phyloP scores from a whole-genome alignment of 208 protist genomes.

The Leishmania gerbilli region DNA sequence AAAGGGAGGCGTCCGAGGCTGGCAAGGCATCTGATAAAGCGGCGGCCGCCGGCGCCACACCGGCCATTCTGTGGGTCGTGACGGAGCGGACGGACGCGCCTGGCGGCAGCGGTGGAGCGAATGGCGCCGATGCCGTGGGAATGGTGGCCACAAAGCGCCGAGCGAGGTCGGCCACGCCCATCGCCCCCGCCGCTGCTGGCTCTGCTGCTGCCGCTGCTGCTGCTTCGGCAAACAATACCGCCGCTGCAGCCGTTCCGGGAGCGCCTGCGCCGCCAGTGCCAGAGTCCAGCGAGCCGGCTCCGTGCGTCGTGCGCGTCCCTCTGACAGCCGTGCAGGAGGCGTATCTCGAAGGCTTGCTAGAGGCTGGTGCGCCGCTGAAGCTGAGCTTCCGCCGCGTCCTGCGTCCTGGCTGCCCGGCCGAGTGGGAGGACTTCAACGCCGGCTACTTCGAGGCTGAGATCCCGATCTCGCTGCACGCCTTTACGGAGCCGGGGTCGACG shows the following conservation, averaged over 20 bases:
- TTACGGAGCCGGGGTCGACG: constrained; percentile 71
- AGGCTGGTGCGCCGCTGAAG: constrained; percentile 48
- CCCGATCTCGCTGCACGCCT: constrained; percentile 42
- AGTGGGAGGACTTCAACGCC: constrained; percentile 89
- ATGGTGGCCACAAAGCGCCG: constrained; percentile 23
- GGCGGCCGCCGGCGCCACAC: neutral
- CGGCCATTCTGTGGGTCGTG: constrained; percentile 38
- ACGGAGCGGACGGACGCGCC: constrained; percentile 22
- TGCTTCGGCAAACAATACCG: neutral
- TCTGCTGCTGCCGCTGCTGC: neutral
- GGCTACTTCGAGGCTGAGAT: constrained; percentile 67
- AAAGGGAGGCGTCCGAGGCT: neutral
- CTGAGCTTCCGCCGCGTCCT: constrained; percentile 69
- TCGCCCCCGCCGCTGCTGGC: neutral
- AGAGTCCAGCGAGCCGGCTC: constrained; percentile 43
- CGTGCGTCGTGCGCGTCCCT: constrained; percentile 80
- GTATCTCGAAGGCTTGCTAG: constrained; percentile 53
- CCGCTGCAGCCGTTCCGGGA: constrained; percentile 16
- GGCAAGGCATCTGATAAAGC: neutral
- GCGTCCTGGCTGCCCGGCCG: constrained; percentile 52
- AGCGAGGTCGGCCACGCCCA: constrained; percentile 23
- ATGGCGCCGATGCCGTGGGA: constrained; percentile 1
- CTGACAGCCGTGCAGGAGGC: constrained; percentile 53
- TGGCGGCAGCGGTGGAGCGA: neutral
- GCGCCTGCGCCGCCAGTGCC: constrained; percentile 45